Base-by-base conservation (phyloP, 371 early-diverging fungal species). In the Coemansia sp. region DNA sequence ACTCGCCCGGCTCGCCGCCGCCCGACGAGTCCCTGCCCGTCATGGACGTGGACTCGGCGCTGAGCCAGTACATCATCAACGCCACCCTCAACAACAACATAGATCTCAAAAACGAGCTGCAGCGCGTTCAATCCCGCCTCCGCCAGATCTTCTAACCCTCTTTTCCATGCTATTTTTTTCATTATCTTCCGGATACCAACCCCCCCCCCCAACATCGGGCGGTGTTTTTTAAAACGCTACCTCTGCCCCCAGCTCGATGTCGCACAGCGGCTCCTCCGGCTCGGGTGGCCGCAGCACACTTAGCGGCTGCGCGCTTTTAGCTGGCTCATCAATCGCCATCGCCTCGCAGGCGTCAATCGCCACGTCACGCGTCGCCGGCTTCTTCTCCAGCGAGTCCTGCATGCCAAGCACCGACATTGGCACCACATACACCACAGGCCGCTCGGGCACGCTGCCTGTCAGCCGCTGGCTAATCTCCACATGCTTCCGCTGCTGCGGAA, bases 11-110 rank as follows among this genome's bases (percentile, higher is more conserved):
- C 14, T 6, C 30, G 34, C 11, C 41, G n/a, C 52, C 7, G 51
- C n/a, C 20, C 20, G 48, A 7, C 6, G 48, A 48, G 26, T 26
- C 60, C 13, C 32, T 78, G 60, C 76, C 78, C 0, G 55, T 63
- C 11, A 67, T 65, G 41, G 56, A 51, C 1, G 68, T 78, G 14
- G 78, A 78, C 32, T 55, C 68, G 39, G 78, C 76, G 0, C 39
- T 78, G 49, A 78, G 72, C 65, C 67, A 71, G 65, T 76, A 76
- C 38, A 78, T 78, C 39, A 61, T 77, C 53, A 60, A 63, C 8
- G 58, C 75, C 0, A 66, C 66, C 30, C 43, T 74, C 16, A 43
- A 34, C 38, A 68, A 69, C 32, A 65, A 64, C 42, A 47, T 36
- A 10, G 53, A 57, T 5, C 59, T 77, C 45, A 62, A 66, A 43